Conservation (phyloP, 345 rosid species). For the Cardamine chenopodiifolia region DNA sequence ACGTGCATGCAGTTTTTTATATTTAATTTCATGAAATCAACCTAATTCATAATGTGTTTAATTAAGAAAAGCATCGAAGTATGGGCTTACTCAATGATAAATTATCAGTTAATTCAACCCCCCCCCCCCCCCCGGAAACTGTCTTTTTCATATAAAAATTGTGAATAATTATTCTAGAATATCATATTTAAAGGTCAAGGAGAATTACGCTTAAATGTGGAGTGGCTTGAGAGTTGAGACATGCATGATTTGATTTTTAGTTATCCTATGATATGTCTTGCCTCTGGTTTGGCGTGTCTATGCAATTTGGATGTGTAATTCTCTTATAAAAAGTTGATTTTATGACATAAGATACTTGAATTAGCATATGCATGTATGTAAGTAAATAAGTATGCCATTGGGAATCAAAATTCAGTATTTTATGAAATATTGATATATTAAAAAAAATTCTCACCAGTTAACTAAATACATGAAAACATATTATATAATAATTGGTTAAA, state of each 20-base stretch:
- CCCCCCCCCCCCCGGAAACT: constrained; percentile 5
- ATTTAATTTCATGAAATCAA: background rate
- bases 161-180: constrained; percentile 1
- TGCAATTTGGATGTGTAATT: constrained; percentile 11
- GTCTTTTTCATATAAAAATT: background rate
- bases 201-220: constrained; percentile 12
- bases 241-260: constrained; percentile 29
- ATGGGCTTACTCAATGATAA: constrained; percentile 16
- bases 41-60: background rate
- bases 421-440: background rate
- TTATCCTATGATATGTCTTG: constrained; percentile 38
- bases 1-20: background rate
- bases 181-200: background rate
- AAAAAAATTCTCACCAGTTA: constrained; percentile 11
- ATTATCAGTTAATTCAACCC: constrained; percentile 1
- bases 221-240: constrained; percentile 24
- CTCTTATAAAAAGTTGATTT: background rate
- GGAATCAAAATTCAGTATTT: constrained; percentile 9
- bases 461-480: constrained; percentile 23
- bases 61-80: background rate
- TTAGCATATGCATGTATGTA: constrained; percentile 11
- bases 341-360: background rate
- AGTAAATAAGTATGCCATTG: background rate
- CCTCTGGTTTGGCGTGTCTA: constrained; percentile 41
- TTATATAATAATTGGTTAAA: constrained; percentile 23